Evolutionary conservation across 768 basidiomycete genomes (phyloP), one percentile per base, ranked within the genome.

Genomic region (Rhodotorula kratochvilovae): DNA sequence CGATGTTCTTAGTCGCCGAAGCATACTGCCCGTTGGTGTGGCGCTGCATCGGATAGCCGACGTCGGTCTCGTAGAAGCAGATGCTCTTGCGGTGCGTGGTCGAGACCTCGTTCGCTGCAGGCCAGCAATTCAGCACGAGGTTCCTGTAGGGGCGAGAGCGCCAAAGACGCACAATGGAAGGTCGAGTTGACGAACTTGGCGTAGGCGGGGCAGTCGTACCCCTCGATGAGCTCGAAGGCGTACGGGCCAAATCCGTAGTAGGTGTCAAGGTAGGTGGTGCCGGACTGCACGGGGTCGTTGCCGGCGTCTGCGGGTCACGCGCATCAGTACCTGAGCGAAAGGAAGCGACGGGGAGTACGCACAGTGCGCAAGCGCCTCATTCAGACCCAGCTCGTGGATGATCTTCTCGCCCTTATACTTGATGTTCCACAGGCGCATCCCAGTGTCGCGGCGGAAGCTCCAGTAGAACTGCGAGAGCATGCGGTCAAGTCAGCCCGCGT

Each of bases 141-240:
- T n/a, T 19, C 2, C 17, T 5, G 45, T 5, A 29, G 12, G 55
- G 16, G 5, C 33, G 21, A 10, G 33, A 36, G 10, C 3, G 2
- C n/a, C n/a, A n/a, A n/a, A 17, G 29, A 54, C 55, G 33, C 33
- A 56, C 55, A 56, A 66, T 80, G 78, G 77, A 77, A 79, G 1
- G 75, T 78, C 13, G 76, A 68, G 66, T 79, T 74, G 61, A 79
- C 70, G 66, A 66, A 81, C 43, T 70, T 58, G 19, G 80, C 77
- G 43, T 80, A 77, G 0, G 62, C 12, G 0, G 80, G 80, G 63
- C 79, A 78, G 67, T 81, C 80, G 65, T 76, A 80, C 0, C 79
- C 80, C 0, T 67, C 65, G n/a, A 80, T 59, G 4, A 79, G 72
- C 12, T 76, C 72, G 72, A 79, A 78, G 0, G 78, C 77, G 61